Base-by-base conservation (phyloP, 1,284 basidiomycete genomes). In the Ceraceosorus bombacis region DNA sequence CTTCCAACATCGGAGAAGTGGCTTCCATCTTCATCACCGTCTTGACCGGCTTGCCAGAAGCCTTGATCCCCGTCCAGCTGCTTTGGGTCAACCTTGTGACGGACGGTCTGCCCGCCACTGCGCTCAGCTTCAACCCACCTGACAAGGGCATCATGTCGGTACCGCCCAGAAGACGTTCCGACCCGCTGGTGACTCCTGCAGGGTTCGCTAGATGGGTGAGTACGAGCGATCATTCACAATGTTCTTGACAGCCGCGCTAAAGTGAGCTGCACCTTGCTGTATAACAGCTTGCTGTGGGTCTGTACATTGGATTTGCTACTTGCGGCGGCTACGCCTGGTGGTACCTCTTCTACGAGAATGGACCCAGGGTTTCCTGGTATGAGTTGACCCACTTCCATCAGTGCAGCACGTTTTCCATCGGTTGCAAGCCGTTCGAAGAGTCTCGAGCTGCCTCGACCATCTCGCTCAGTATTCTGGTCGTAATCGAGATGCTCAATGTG, bases 241-340 rank as follows among this genome's bases (percentile, higher is more conserved):
- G 27, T 27, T 27, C 3, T 3, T 27, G 27, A 3, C 27, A 27
- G 27, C 3, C 27, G 27, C 3, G 27, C 27, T n/a, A n/a, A n/a
- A n/a, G n/a, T n/a, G n/a, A n/a, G n/a, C n/a, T n/a, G n/a, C n/a
- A n/a, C n/a, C n/a, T n/a, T n/a, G n/a, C n/a, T n/a, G n/a, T 27
- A 3, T 3, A 3, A 27, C 27, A 27, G 27, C 15, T 10, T 15
- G 83, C 96, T 59, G 86, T 98, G 65, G 95, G 94, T 6, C 83
- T 83, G 49, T 98, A 97, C 74, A 94, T 98, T 58, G 94, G 95
- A 48, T 85, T 85, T 54, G 93, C 92, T 1, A 97, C 95, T 7
- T 93, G 97, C 49, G 90, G 88, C 67, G 94, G 93, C 51, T 96
- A 96, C 76, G 92, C 90, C 0, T 98, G 94, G 94, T 97, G 94